Base-by-base conservation (phyloP, 495 filamentous ascomycete species). In the Lophium mytilinum region DNA sequence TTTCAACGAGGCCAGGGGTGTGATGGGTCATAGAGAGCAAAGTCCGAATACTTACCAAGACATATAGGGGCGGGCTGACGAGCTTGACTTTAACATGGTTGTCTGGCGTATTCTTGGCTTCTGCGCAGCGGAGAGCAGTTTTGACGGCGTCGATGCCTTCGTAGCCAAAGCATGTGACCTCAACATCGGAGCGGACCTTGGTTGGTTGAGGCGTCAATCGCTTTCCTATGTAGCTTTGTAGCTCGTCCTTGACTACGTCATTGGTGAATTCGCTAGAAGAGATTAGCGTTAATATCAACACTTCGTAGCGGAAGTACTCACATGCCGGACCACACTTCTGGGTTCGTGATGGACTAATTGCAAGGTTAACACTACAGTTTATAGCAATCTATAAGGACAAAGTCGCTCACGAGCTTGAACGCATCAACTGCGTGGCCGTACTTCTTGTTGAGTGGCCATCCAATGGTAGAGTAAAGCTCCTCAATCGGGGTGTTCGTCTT, bases 91-190 rank as follows among this genome's bases (percentile, higher is more conserved):
- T 98, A 71, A 98, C 90, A 73, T 93, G 89, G 61, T 81, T 90
- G 39, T 95, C 90, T 45, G 79, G 74, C 33, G 89, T 95, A 77
- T 93, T 95, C 65, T 84, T 82, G 50, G 85, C 88, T 73, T 96
- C 91, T 52, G 91, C 91, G 49, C 83, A 85, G 65, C 89, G 83
- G 49, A 96, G 78, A 40, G 91, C 89, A 8, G 79, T 75, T 80
- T 98, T 98, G 67, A 98, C 90, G 33, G 93, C 93, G 66, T 97
- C 93, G 78, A 98, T 97, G 66, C 93, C 93, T 56, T 97, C 93
- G 72, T 98, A 98, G 37, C 86, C 86, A 76, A 96, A 98, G 78
- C 93, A 98, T 51, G 90, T 96, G 48, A 61, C 93, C 74, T 96
- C 93, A 52, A 98, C 87, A 73, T 98, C 93, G 61, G 93, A 89